Evolutionary conservation across 805 yeast genomes (phyloP).

Genomic region (Pichia deserticola): DNA sequence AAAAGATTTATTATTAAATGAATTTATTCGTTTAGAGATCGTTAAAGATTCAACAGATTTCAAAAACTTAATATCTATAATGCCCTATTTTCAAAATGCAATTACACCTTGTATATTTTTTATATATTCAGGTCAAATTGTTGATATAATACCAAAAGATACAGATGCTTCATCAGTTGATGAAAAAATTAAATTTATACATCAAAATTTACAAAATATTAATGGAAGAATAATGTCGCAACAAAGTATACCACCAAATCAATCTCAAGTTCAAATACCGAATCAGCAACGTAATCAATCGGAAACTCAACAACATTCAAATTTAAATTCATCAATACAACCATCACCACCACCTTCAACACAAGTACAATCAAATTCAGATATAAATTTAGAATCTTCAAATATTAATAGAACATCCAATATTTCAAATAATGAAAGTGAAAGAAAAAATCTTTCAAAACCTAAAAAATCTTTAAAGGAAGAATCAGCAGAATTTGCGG

Average conservation of each 20-base stretch:
- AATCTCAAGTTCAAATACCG: too few species aligned
- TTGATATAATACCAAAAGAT: slow-evolving; percentile 35
- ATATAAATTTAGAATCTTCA: too few species aligned
- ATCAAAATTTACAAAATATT: neutral
- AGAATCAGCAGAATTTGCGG: slow-evolving; percentile 34
- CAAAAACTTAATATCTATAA: slow-evolving; percentile 45
- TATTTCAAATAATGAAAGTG: slow-evolving; percentile 1
- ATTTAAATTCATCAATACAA: neutral
- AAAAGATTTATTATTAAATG: slow-evolving; percentile 13
- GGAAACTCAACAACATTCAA: too few species aligned
- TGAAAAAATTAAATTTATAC: slow-evolving; percentile 12
- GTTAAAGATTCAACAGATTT: slow-evolving; percentile 37
- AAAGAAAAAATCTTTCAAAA: neutral
- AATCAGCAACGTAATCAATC: too few species aligned
- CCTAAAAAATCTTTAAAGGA: slow-evolving; percentile 28
- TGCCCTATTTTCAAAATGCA: slow-evolving; percentile 33
- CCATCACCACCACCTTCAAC: neutral
- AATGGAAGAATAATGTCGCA: neutral
- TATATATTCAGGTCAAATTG: slow-evolving; percentile 39
- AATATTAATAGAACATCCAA: slow-evolving; percentile 2
- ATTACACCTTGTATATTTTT: slow-evolving; percentile 51
- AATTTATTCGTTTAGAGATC: slow-evolving; percentile 37
- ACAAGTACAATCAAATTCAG: too few species aligned
- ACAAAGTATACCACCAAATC: neutral
- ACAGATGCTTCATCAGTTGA: slow-evolving; percentile 24